These are phyloP conservation scores for Glomus cerebriforme DNA, from an alignment of 192 early-diverging fungal genomes.

Conservation along the genomic window DNA sequence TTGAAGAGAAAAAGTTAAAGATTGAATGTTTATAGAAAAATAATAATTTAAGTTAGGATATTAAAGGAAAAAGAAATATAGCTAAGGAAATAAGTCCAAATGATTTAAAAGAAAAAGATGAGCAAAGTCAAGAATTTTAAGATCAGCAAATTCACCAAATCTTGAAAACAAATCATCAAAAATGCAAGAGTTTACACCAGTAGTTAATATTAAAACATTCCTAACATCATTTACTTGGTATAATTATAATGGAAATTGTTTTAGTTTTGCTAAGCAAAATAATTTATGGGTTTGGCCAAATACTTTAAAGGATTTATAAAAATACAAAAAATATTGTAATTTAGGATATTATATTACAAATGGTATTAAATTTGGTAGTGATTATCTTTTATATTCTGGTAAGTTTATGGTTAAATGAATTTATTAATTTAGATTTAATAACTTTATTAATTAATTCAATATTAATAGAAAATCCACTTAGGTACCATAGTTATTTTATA, in stretches of 20 bases:
- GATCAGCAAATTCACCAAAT: background rate
- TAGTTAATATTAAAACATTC: conserved; percentile 26
- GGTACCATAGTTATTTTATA: conserved; percentile 22
- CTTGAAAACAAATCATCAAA: background rate
- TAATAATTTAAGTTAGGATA: background rate
- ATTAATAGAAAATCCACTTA: conserved; percentile 17
- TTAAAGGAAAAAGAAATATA: no score
- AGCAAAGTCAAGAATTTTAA: background rate
- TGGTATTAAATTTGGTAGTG: conserved; percentile 85
- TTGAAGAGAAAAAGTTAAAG: background rate
- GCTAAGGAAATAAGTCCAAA: background rate
- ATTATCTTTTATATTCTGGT: conserved; percentile 73
- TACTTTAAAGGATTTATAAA: conserved; percentile 37
- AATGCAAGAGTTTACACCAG: conserved; percentile 15
- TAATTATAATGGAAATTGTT: conserved; percentile 17
- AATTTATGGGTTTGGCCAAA: conserved; percentile 47
- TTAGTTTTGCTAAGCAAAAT: background rate
- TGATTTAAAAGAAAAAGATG: background rate
- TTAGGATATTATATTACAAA: conserved; percentile 72
- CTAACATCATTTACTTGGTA: conserved; percentile 25
- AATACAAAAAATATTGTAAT: conserved; percentile 57
- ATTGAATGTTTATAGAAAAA: background rate
- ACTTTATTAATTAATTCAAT: background rate
- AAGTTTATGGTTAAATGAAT: background rate
- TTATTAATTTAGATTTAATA: background rate